A percentile compares a stretch with the other conserved stretches of the same genome.
phyloP scores from a whole-genome alignment of 441 rosid genomes.

The Rhodomyrtus psidioides region DNA sequence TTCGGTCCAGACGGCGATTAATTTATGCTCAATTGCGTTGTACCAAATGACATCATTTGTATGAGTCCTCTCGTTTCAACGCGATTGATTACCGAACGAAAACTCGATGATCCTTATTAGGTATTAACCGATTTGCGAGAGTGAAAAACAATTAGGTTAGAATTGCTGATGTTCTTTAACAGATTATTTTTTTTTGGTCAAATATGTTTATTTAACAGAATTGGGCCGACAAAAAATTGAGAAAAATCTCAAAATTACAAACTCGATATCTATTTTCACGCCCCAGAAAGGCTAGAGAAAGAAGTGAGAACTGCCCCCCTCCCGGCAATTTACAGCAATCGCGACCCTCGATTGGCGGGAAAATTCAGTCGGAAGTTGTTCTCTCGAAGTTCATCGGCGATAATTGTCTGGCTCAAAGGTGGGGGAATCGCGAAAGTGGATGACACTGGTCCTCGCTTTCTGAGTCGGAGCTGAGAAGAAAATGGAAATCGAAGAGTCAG shows the following conservation, averaged over 20 bases:
- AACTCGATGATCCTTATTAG: too few species aligned
- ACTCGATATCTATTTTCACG: neutral
- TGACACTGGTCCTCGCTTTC: neutral
- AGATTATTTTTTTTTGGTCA: too few species aligned
- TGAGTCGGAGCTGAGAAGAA: neutral
- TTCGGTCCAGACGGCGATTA: too few species aligned
- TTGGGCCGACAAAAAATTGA: neutral
- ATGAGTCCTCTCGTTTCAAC: too few species aligned
- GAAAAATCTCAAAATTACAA: neutral
- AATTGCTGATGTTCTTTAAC: neutral
- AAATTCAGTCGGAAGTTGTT: neutral
- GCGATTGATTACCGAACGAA: too few species aligned
- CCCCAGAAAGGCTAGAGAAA: neutral
- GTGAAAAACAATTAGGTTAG: neutral
- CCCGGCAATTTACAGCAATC: neutral
- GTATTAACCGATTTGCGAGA: too few species aligned
- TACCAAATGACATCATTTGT: too few species aligned
- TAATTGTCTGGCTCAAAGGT: neutral
- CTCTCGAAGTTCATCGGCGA: neutral
- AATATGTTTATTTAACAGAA: neutral
- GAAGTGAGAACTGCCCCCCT: neutral
- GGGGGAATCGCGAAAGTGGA: neutral
- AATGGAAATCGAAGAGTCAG: conserved; percentile 22
- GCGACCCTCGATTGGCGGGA: neutral
- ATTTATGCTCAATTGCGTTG: too few species aligned